These are phyloP conservation scores for Fusarium hainanense DNA, from an alignment of 2,329 filamentous ascomycete species.

Conservation along the genomic window DNA sequence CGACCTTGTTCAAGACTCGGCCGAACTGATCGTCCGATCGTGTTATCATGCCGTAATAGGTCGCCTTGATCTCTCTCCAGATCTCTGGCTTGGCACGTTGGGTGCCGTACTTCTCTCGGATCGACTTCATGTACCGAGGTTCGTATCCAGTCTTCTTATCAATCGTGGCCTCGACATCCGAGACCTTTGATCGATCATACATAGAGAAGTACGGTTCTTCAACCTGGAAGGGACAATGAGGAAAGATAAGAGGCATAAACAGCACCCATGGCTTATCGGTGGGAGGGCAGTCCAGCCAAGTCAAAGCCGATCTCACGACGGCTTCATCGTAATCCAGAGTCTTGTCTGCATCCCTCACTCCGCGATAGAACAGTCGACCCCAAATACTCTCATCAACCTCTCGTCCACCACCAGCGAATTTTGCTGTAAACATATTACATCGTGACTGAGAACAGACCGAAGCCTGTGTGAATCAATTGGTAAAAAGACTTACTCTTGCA, in stretches of 20 bases:
- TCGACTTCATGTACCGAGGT: slow-evolving; percentile 55
- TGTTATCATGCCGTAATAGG: slow-evolving; percentile 61
- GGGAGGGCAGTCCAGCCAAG: slow-evolving; percentile 58
- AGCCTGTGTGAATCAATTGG: slow-evolving; percentile 59
- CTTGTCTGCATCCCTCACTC: slow-evolving; percentile 51
- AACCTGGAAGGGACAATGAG: slow-evolving; percentile 60
- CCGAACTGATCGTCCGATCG: slow-evolving; percentile 60
- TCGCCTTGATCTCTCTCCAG: slow-evolving; percentile 58
- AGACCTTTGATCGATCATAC: slow-evolving; percentile 53
- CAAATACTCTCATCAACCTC: slow-evolving; percentile 52
- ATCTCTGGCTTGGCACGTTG: slow-evolving; percentile 54
- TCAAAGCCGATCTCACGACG: slow-evolving; percentile 54
- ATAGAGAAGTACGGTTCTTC: slow-evolving; percentile 62
- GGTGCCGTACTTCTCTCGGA: slow-evolving; percentile 54
- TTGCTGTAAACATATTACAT: slow-evolving; percentile 59
- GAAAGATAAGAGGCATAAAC: slow-evolving; percentile 57
- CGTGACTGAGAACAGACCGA: slow-evolving; percentile 60
- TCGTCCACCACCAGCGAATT: slow-evolving; percentile 40
- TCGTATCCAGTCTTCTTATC: slow-evolving; percentile 55
- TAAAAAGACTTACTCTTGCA: slow-evolving; percentile 53
- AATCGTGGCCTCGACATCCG: neutral
- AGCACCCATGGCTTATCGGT: slow-evolving; percentile 55
- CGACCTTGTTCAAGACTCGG: slow-evolving; percentile 50
- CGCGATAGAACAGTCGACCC: slow-evolving; percentile 56
- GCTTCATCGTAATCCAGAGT: slow-evolving; percentile 59